These are phyloP conservation scores for Phialocephala subalpina DNA, from an alignment of 2,329 filamentous ascomycete genomes.

Conservation along the genomic window DNA sequence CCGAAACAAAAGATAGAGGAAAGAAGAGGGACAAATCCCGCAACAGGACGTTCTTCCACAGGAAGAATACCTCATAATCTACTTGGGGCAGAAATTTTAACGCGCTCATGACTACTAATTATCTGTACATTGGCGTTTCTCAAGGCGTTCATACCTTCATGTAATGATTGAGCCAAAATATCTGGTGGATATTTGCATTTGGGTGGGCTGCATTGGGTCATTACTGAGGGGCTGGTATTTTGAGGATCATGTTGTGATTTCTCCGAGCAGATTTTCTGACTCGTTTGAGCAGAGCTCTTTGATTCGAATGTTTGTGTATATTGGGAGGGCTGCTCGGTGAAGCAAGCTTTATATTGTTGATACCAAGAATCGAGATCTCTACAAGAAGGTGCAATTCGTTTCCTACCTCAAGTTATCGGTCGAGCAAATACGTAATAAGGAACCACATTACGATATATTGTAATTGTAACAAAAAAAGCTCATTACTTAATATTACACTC, in stretches of 20 bases:
- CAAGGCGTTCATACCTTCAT: constrained; percentile 7
- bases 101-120: constrained; percentile 1
- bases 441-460: too few relatives aligned
- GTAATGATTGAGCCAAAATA: constrained; percentile 13
- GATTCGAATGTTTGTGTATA: not conserved
- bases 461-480: too few relatives aligned
- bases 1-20: constrained; percentile 44
- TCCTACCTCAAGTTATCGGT: too few relatives aligned
- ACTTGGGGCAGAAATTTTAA: not conserved
- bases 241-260: not conserved
- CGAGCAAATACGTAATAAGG: too few relatives aligned
- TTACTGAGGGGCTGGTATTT: not conserved
- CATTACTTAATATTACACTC: too few relatives aligned
- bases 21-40: constrained; percentile 82
- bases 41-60: constrained; percentile 76
- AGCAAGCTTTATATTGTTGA: constrained; percentile 8
- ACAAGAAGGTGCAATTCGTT: too few relatives aligned
- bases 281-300: constrained; percentile 3
- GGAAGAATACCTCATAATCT: constrained; percentile 31
- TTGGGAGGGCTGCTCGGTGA: not conserved
- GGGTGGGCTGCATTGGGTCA: not conserved
- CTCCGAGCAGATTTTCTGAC: constrained; percentile 4
- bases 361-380: constrained; percentile 2
- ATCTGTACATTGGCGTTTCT: constrained; percentile 13
- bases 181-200: constrained; percentile 8